Conservation (phyloP, 495 filamentous ascomycete species). For the Aspergillus asperescens region DNA sequence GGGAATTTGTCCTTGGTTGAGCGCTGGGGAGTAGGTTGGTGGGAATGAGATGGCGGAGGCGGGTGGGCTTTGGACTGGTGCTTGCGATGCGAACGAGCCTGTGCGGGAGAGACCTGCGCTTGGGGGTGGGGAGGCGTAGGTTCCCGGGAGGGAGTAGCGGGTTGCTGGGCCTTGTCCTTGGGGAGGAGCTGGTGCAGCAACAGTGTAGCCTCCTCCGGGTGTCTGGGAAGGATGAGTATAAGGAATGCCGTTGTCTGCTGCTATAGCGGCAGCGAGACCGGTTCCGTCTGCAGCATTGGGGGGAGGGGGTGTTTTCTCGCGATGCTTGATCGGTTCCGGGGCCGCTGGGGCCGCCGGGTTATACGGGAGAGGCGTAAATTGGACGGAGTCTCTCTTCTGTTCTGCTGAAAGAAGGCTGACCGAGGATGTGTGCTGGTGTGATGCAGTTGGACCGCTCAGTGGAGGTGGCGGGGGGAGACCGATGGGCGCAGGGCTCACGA, state of each 20-base stretch:
- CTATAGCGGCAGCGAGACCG: slow-evolving; percentile 63
- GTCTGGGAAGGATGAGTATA: slow-evolving; percentile 34
- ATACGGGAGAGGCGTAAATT: slow-evolving; percentile 72
- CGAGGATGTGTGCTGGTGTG: slow-evolving; percentile 21
- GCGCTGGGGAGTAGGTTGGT: slow-evolving; percentile 12
- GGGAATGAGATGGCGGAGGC: neutral
- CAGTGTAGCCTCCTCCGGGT: slow-evolving; percentile 17
- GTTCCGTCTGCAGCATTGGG: slow-evolving; percentile 65
- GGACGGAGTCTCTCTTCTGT: slow-evolving; percentile 39
- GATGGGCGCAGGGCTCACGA: slow-evolving; percentile 30
- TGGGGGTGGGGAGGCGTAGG: slow-evolving; percentile 36
- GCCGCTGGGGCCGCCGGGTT: slow-evolving; percentile 86
- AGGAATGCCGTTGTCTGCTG: slow-evolving; percentile 52
- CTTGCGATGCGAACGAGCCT: slow-evolving; percentile 28
- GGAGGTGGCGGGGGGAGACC: slow-evolving; percentile 43
- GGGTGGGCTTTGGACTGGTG: slow-evolving; percentile 16
- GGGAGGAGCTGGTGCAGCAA: slow-evolving; percentile 21
- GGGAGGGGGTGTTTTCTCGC: slow-evolving; percentile 87
- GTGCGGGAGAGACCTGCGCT: slow-evolving; percentile 29
- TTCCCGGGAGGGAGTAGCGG: slow-evolving; percentile 24
- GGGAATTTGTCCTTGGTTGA: neutral
- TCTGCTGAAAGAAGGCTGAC: slow-evolving; percentile 30
- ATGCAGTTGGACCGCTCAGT: slow-evolving; percentile 26
- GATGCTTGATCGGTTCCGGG: slow-evolving; percentile 73
- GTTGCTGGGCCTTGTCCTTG: slow-evolving; percentile 20